Conservation (phyloP, 2,329 filamentous ascomycete genomes). For the Pseudogymnoascus pannorum region DNA sequence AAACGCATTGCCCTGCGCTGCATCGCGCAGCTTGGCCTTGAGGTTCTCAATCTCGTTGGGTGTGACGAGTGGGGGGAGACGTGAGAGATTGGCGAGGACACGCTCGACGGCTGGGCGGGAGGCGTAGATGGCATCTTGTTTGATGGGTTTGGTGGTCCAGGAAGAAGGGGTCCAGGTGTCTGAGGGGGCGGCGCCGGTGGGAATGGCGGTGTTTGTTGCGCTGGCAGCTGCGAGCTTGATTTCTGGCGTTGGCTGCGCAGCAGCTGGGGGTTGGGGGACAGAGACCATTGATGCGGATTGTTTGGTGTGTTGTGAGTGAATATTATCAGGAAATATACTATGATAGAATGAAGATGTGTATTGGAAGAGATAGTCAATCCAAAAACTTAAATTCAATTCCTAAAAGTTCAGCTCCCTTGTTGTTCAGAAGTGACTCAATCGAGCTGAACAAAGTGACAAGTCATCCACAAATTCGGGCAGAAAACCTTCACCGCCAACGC, state of each 20-base stretch:
- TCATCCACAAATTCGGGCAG: background rate
- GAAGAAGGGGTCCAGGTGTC: slow-evolving; percentile 52
- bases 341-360: background rate
- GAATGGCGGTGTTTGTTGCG: background rate
- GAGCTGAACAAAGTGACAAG: background rate
- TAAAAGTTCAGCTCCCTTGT: background rate
- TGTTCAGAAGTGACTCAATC: background rate
- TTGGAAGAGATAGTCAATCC: background rate
- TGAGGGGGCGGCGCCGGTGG: background rate
- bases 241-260: background rate
- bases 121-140: slow-evolving; percentile 65
- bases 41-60: slow-evolving; percentile 74
- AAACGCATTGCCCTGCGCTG: slow-evolving; percentile 85
- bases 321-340: background rate
- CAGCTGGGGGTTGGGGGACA: background rate
- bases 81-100: slow-evolving; percentile 56
- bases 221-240: background rate
- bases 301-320: background rate
- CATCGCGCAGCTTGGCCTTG: slow-evolving; percentile 71
- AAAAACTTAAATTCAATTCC: background rate
- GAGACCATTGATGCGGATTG: background rate
- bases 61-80: slow-evolving; percentile 71
- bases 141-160: slow-evolving; percentile 73
- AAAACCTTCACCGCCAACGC: background rate
- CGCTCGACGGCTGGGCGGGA: slow-evolving; percentile 52